Conservation (phyloP, 1,284 basidiomycete species). For the Apiotrichum veenhuisii region DNA sequence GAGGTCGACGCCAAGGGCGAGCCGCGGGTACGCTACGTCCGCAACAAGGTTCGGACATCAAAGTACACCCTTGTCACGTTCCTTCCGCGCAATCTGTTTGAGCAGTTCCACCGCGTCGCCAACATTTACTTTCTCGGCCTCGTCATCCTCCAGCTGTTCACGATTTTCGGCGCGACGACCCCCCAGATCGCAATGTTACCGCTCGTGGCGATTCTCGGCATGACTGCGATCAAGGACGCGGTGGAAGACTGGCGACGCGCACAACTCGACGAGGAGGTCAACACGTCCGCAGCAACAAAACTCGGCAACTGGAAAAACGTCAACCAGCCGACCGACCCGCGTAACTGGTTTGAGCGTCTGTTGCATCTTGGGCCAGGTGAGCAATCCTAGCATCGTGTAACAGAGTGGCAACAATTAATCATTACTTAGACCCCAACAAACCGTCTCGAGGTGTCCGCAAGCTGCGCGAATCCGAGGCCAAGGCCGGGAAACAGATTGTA, state of each 20-base stretch:
- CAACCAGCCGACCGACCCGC: conserved; percentile 75
- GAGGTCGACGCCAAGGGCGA: conserved; percentile 58
- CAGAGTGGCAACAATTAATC: too few relatives aligned
- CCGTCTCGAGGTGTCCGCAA: conserved; percentile 81
- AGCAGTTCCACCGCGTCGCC: conserved; percentile 85
- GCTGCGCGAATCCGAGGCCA: conserved; percentile 75
- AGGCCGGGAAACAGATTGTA: conserved; percentile 60
- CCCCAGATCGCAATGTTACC: conserved; percentile 82
- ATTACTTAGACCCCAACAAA: conserved; percentile 29
- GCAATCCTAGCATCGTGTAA: conserved; percentile 1
- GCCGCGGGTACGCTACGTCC: conserved; percentile 68
- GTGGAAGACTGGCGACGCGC: conserved; percentile 91
- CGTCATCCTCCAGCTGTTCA: conserved; percentile 82
- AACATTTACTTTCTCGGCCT: conserved; percentile 88
- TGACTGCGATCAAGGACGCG: conserved; percentile 92
- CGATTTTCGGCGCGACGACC: conserved; percentile 83
- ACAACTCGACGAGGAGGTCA: conserved; percentile 70
- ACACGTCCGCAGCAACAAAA: conserved; percentile 47
- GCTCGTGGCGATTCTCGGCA: conserved; percentile 76
- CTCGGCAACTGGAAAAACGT: conserved; percentile 85
- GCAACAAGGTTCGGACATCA: conserved; percentile 93
- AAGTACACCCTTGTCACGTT: conserved; percentile 92
- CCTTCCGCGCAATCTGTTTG: conserved; percentile 86
- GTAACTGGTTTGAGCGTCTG: conserved; percentile 68
- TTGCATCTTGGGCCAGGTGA: conserved; percentile 53